Evolutionary conservation across 345 rosid genomes (phyloP), one percentile per base, ranked within the genome.

Genomic region (Diplotaxis tenuifolia): DNA sequence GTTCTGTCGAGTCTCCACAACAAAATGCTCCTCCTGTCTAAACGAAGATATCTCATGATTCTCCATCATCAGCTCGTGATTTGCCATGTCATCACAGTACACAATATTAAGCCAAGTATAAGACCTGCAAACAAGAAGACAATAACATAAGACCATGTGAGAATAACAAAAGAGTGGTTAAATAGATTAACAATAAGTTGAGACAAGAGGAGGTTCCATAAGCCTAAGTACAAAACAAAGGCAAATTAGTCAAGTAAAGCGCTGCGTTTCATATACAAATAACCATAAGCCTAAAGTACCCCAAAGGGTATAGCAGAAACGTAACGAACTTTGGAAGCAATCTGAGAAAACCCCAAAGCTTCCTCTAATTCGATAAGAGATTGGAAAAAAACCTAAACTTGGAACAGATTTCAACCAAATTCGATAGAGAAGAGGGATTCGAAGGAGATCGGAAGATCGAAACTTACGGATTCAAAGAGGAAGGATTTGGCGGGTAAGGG

Each of bases 31-130:
- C 28, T 75, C 76, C 74, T 79, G 74, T 23, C 53, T 72, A 49
- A 45, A 66, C 28, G 72, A 62, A 1, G 45, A 38, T 34, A 62
- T 29, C 59, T 77, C 70, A 16, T 55, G 75, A 40, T 70, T 80
- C 60, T 52, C 67, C 32, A 56, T 27, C 28, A 77, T 36, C 45
- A 80, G 55, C 77, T 83, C 71, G n/a, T 68, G 71, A 32, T 83
- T 77, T 54, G 61, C 78, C 85, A 83, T 82, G 25, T 65, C 79
- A 75, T 63, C 50, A 62, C 40, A 11, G 14, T 47, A 62, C 12
- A 54, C 59, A 74, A 23, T 15, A 8, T 6, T 6, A 6, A 23
- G 45, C 36, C 73, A 23, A 36, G 68, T 19, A 55, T 1, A 21
- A 22, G 3, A 56, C 52, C 79, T 76, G 71, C 20, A 55, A 54